These are phyloP conservation scores for Mycena amicta DNA, from an alignment of 768 basidiomycete species.

Conservation along the genomic window DNA sequence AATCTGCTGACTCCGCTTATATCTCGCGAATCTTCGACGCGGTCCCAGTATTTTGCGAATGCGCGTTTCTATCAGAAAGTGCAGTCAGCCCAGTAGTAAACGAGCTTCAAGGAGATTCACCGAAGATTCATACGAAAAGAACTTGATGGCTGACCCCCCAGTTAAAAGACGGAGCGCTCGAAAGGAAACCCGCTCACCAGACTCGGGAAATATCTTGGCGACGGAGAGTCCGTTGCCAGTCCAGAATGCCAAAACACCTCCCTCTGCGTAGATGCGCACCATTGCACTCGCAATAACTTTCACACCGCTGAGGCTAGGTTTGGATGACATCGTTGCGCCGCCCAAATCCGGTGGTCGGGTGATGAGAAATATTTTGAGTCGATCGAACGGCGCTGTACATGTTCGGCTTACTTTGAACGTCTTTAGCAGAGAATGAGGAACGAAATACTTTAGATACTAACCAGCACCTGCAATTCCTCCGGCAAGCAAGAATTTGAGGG, in stretches of 20 bases:
- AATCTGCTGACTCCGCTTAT: slow-evolving; percentile 93
- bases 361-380: slow-evolving; percentile 94
- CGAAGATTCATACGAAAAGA: slow-evolving; percentile 91
- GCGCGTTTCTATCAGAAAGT: slow-evolving; percentile 97
- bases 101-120: no score
- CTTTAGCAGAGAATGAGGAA: slow-evolving; percentile 27
- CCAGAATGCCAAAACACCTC: slow-evolving; percentile 92
- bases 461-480: slow-evolving; percentile 95
- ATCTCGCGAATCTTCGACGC: slow-evolving; percentile 84
- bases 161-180: not conserved
- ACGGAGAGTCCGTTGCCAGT: slow-evolving; percentile 96
- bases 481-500: slow-evolving; percentile 88
- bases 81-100: no score
- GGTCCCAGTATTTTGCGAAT: slow-evolving; percentile 90
- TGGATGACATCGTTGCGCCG: slow-evolving; percentile 47
- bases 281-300: slow-evolving; percentile 74
- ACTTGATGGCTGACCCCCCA: slow-evolving; percentile 76
- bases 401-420: slow-evolving; percentile 81
- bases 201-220: slow-evolving; percentile 95
- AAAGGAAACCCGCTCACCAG: slow-evolving; percentile 29
- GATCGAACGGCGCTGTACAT: slow-evolving; percentile 96
- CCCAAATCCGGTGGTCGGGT: slow-evolving; percentile 80
- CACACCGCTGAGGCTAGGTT: slow-evolving; percentile 52
- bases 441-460: slow-evolving; percentile 38
- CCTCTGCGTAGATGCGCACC: slow-evolving; percentile 83